Evolutionary conservation across 2,329 filamentous ascomycete genomes (phyloP).

Genomic region (Penicillium sp.): DNA sequence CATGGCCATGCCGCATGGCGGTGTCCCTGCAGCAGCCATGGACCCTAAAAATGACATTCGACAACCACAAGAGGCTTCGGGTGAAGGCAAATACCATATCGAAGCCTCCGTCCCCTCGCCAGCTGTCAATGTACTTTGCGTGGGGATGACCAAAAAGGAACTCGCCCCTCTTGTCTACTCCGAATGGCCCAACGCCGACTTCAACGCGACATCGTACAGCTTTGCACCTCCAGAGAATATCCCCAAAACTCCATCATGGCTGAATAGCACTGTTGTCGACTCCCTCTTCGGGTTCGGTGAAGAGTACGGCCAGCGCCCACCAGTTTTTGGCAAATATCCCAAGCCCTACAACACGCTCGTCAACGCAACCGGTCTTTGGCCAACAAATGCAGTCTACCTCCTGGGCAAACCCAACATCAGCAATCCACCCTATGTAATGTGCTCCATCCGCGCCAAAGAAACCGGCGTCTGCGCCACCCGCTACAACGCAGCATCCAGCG

Average conservation of each 20-base stretch:
- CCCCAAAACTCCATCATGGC: constrained; percentile 38
- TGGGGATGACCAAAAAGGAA: constrained; percentile 56
- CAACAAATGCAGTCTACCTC: constrained; percentile 58
- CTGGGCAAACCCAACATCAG: constrained; percentile 48
- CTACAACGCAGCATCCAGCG: constrained; percentile 49
- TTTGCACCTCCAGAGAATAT: constrained; percentile 30
- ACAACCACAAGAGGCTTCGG: constrained; percentile 60
- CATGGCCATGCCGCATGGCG: constrained; percentile 69
- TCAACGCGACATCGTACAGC: constrained; percentile 27
- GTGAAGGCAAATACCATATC: constrained; percentile 63
- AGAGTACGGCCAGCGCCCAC: constrained; percentile 48
- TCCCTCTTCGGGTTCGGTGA: constrained; percentile 64
- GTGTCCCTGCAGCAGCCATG: constrained; percentile 60
- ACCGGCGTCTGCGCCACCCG: constrained; percentile 62
- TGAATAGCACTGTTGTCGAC: constrained; percentile 58
- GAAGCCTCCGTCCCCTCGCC: constrained; percentile 65
- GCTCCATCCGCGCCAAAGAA: constrained; percentile 58
- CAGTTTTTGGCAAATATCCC: constrained; percentile 53
- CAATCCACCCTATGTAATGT: constrained; percentile 57
- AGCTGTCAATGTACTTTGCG: constrained; percentile 66
- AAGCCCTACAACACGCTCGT: constrained; percentile 60
- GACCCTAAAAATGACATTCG: constrained; percentile 59
- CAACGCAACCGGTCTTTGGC: constrained; percentile 46
- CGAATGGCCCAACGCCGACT: constrained; percentile 48
- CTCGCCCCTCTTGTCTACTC: constrained; percentile 60